Conservation (phyloP, 169 alveolate species). For the Theileria orientalis region DNA sequence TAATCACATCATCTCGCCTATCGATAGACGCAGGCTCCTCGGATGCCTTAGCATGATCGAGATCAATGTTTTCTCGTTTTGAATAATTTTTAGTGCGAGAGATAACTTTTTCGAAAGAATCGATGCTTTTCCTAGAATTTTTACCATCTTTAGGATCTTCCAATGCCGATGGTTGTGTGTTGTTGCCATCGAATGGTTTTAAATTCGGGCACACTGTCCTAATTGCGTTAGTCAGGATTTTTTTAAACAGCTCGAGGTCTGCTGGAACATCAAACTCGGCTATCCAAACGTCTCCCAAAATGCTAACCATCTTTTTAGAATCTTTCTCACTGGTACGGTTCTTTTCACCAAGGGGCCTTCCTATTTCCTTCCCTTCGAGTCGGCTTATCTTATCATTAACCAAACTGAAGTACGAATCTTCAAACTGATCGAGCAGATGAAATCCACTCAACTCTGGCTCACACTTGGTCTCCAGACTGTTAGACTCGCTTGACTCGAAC, state of each 20-base stretch:
- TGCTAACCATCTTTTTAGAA: not conserved
- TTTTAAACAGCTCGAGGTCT: not conserved
- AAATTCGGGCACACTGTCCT: not conserved
- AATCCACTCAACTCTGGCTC: not conserved
- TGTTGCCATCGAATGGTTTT: not conserved
- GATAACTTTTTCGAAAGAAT: too few relatives aligned
- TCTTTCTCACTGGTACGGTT: not conserved
- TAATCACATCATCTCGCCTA: too few relatives aligned
- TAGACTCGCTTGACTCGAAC: not conserved
- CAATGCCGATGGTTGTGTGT: not conserved
- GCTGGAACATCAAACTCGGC: conserved; percentile 24
- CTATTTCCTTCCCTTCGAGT: not conserved
- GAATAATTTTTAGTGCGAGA: too few relatives aligned
- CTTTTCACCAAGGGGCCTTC: not conserved
- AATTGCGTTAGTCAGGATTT: not conserved
- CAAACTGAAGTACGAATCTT: not conserved
- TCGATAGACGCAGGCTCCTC: too few relatives aligned
- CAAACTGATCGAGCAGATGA: not conserved
- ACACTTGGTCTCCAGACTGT: not conserved
- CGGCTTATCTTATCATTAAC: not conserved
- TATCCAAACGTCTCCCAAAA: conserved; percentile 12
- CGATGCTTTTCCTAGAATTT: too few relatives aligned
- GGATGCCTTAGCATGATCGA: too few relatives aligned
- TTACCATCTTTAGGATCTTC: not conserved
- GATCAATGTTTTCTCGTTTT: too few relatives aligned